Percentiles rank a stretch among this genome's conserved stretches.
Evolutionary conservation across 73 alveolate genomes (phyloP).

Genomic region (Paraurostyla sp.): DNA sequence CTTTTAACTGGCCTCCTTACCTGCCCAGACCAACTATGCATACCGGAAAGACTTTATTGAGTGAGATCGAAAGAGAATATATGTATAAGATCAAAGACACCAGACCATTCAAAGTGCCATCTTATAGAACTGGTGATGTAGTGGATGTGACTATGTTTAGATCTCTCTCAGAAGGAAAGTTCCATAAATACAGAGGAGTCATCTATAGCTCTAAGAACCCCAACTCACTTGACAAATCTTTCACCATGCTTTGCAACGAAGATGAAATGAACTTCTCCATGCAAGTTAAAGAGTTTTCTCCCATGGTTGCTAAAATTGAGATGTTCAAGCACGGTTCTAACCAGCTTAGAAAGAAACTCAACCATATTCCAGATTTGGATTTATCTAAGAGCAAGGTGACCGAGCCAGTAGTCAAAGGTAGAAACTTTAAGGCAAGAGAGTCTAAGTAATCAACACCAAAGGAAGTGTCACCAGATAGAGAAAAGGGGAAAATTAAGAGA

Average conservation of each 20-base stretch:
- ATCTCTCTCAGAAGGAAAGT: constrained; percentile 65
- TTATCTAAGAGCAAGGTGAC: constrained; percentile 31
- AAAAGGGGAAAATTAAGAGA: constrained; percentile 40
- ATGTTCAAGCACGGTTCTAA: constrained; percentile 60
- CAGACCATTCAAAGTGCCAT: constrained; percentile 58
- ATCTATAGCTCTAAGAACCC: neutral
- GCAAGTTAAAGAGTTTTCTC: constrained; percentile 43
- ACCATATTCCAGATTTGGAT: constrained; percentile 37
- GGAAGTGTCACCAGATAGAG: constrained; percentile 4
- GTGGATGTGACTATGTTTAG: constrained; percentile 54
- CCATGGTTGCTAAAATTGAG: constrained; percentile 55
- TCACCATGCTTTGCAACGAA: neutral
- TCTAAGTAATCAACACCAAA: neutral
- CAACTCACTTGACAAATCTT: constrained; percentile 13
- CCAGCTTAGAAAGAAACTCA: constrained; percentile 30
- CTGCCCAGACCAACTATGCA: constrained; percentile 67
- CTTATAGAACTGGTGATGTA: constrained; percentile 71
- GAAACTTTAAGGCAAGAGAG: constrained; percentile 58
- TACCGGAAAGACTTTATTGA: constrained; percentile 54
- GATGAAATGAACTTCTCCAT: constrained; percentile 13
- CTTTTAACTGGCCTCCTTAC: constrained; percentile 26
- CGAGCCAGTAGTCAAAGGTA: constrained; percentile 65
- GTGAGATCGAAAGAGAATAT: constrained; percentile 54
- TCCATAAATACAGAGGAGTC: constrained; percentile 54
- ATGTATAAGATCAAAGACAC: neutral